Evolutionary conservation across 495 filamentous ascomycete genomes (phyloP), one percentile per base, ranked within the genome.

Genomic region (Aspergillus panamensis): DNA sequence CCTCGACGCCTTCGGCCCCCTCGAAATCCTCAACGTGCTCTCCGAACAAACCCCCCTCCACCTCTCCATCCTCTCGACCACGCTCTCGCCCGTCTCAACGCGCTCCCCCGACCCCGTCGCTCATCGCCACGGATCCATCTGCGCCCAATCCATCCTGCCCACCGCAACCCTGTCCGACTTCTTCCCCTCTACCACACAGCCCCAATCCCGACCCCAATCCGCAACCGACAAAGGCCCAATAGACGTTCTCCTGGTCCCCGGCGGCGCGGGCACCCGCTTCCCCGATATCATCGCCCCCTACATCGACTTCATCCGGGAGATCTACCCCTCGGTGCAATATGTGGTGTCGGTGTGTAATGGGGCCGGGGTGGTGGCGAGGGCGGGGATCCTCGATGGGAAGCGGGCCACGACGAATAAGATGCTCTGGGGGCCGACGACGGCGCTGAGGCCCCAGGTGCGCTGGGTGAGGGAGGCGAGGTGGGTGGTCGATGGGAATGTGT

Each of bases 221-320:
- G 48, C 66, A 0, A 69, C 67, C 6, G 32, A 53, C 2, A 44
- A 89, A 6, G n/a, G 6, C 17, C n/a, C 9, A 1, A 45, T 45
- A 6, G 87, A 91, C 44, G 79, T 88, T 9, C 76, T 91, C 4
- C 65, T 91, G 45, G 71, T 91, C 3, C 87, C 86, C 0, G 88
- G 88, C 5, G 88, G 88, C 0, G 10, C 69, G 2, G 87, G 87
- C 19, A 69, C 74, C 4, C 77, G 82, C 8, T 59, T 21, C 20
- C 58, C 57, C 3, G 32, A 19, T 14, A 32, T 33, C 3, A 64
- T 78, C 13, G 55, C 52, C 7, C 62, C 61, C 8, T 65, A 75
- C 7, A 72, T 82, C 31, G 64, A 71, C 0, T 87, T 78, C 57
- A 63, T 89, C 56, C 60, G 53, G 17, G 43, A 65, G 0, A 60